Evolutionary conservation across 1,139 yeast species (phyloP), one percentile per base, ranked within the genome.

Genomic region (Hemisphaericaspora subhashii): DNA sequence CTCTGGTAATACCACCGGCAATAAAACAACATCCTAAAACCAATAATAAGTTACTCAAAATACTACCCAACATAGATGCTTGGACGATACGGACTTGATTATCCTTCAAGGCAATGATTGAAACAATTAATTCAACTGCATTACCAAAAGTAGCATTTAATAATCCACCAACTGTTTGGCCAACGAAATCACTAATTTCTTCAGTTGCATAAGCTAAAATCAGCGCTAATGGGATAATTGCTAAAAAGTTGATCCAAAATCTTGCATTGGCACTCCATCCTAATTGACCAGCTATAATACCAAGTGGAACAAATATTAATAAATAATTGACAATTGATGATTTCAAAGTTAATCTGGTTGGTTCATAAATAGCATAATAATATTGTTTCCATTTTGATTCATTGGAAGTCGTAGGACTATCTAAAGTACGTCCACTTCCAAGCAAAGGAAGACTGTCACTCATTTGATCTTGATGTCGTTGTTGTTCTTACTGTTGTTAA

Each of bases 81-180:
- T 92, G 96, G 31, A 94, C 98, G 54, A 92, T 90, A 50, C 96
- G 77, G 38, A 92, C 81, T 64, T 92, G 96, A 51, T 89, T 88
- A 32, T 86, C 84, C 50, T 68, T 72, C 54, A 94, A 72, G 1
- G 98, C 98, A 52, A 92, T 88, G 23, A 92, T 71, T 1, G 96
- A 88, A 35, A 92, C 97, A 61, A 92, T 92, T 49, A 94, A 79
- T 65, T 92, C 98, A 21, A 72, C 77, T 68, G 96, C 97, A 62
- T 92, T 92, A 44, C 98, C 98, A 59, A 92, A 86, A 8, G 98
- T 90, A 3, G 98, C 98, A 65, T 92, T 92, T 54, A 92, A 71
- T 48, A 92, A 72, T 0, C 98, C 98, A 14, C 98, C 98, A 21
- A 90, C 52, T 7, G 97, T 89, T 54, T 87, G 76, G 31, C 97